phyloP scores from a whole-genome alignment of 345 rosid genomes.

The Cardamine resedifolia region DNA sequence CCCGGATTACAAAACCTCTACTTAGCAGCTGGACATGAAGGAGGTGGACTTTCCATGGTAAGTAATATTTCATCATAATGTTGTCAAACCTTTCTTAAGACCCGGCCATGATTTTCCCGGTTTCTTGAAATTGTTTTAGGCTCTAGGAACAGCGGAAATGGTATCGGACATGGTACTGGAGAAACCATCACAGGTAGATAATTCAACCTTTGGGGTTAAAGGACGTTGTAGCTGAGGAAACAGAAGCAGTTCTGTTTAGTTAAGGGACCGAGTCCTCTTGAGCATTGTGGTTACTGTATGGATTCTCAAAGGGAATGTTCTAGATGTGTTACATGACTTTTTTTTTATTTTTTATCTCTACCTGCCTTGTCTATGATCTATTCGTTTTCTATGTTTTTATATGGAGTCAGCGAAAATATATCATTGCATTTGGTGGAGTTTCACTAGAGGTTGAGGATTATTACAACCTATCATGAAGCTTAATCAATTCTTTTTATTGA shows the following conservation, averaged over 20 bases:
- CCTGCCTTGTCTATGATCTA: no score
- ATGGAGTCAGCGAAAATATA: no score
- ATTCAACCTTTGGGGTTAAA: slow-evolving; percentile 52
- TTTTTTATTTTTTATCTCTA: neutral
- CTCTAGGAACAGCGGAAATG: slow-evolving; percentile 91
- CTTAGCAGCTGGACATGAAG: slow-evolving; percentile 96
- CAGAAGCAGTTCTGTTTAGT: slow-evolving; percentile 9
- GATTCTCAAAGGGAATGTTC: neutral
- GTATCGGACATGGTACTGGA: slow-evolving; percentile 70
- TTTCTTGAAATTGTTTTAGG: slow-evolving; percentile 51
- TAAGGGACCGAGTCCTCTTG: neutral
- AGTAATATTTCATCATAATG: slow-evolving; percentile 15
- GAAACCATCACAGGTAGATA: slow-evolving; percentile 50
- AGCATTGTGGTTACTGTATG: neutral
- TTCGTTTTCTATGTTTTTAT: no score
- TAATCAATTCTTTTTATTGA: no score
- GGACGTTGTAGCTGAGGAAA: slow-evolving; percentile 36
- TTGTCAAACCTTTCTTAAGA: slow-evolving; percentile 6
- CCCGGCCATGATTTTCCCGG: neutral
- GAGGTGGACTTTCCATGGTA: slow-evolving; percentile 91
- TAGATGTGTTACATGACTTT: neutral
- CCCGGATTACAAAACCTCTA: slow-evolving; percentile 65
- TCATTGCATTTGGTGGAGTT: no score
- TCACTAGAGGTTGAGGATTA: no score
- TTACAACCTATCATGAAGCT: no score